Conservation (phyloP, 2,329 filamentous ascomycete genomes). For the Penicillium sp. region DNA sequence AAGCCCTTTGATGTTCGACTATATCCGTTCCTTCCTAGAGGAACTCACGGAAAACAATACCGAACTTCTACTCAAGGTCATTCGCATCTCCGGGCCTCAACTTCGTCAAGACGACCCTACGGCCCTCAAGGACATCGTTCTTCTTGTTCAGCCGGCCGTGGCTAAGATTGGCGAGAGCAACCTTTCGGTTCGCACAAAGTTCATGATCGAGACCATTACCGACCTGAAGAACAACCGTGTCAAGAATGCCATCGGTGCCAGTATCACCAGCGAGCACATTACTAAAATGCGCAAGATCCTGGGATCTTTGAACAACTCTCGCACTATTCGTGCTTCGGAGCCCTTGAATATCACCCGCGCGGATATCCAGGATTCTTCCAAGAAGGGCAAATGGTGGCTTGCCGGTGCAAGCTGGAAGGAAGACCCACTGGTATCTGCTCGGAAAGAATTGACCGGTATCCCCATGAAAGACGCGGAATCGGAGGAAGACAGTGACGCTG, state of each 20-base stretch:
- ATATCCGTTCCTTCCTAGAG: constrained; percentile 73
- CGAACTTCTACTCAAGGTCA: constrained; percentile 80
- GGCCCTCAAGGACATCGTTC: constrained; percentile 83
- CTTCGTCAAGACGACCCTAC: constrained; percentile 86
- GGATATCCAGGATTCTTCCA: constrained; percentile 81
- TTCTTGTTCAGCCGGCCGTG: constrained; percentile 72
- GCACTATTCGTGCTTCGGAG: constrained; percentile 70
- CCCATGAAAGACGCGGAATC: constrained; percentile 11
- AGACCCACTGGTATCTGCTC: constrained; percentile 38
- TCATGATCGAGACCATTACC: constrained; percentile 96
- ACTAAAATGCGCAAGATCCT: constrained; percentile 86
- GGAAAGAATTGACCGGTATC: constrained; percentile 30
- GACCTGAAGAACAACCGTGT: constrained; percentile 92
- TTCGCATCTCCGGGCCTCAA: constrained; percentile 78
- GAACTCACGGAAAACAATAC: constrained; percentile 82
- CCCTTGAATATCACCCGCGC: constrained; percentile 77
- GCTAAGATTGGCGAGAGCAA: constrained; percentile 66
- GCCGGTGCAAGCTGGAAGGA: constrained; percentile 86
- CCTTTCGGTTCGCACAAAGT: constrained; percentile 84
- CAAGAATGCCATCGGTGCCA: constrained; percentile 71
- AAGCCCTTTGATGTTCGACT: constrained; percentile 84
- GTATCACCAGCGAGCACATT: constrained; percentile 75
- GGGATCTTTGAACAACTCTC: constrained; percentile 67
- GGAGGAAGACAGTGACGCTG: constrained; percentile 35
- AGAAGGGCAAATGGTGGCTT: constrained; percentile 96